Percentiles rank a stretch among this genome's conserved stretches.
These are phyloP conservation scores for Tulasnella sp. DNA, from an alignment of 768 basidiomycete genomes.

Conservation along the genomic window DNA sequence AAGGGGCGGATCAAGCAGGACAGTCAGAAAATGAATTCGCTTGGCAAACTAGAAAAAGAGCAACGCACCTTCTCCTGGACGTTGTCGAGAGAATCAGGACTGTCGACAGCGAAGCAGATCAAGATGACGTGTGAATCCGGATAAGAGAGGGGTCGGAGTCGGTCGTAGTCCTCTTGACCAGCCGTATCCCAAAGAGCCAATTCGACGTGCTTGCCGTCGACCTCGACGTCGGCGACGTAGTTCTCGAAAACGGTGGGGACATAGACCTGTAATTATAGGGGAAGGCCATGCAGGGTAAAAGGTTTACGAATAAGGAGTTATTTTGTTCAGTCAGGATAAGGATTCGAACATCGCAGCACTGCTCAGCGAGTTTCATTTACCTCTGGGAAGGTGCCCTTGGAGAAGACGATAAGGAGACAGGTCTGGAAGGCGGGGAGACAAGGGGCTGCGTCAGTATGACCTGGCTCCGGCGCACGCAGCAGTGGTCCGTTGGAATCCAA, in stretches of 20 bases:
- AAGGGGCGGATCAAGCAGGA: slow-evolving; percentile 30
- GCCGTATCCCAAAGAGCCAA: slow-evolving; percentile 99
- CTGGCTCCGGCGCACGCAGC: background rate
- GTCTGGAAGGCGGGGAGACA: slow-evolving; percentile 55
- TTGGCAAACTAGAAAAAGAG: background rate
- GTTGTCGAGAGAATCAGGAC: slow-evolving; percentile 97
- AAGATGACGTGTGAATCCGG: slow-evolving; percentile 99
- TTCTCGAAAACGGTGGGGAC: slow-evolving; percentile 99
- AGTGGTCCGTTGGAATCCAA: slow-evolving; percentile 36
- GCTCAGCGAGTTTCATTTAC: slow-evolving; percentile 47
- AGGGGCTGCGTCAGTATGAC: slow-evolving; percentile 38
- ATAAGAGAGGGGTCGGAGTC: slow-evolving; percentile 95
- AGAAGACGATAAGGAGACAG: slow-evolving; percentile 93
- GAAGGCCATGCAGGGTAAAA: background rate
- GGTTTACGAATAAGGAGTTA: slow-evolving; percentile 8
- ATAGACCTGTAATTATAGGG: slow-evolving; percentile 73
- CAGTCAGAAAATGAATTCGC: background rate
- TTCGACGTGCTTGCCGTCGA: slow-evolving; percentile 98
- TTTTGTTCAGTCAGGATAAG: slow-evolving; percentile 14
- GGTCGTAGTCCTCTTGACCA: slow-evolving; percentile 99
- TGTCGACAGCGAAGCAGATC: slow-evolving; percentile 98
- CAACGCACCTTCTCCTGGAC: slow-evolving; percentile 95
- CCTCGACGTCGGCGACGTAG: slow-evolving; percentile 98
- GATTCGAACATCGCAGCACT: slow-evolving; percentile 2
- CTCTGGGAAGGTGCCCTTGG: slow-evolving; percentile 96